Conservation (phyloP, 495 filamentous ascomycete species). For the Daldinia childiae region DNA sequence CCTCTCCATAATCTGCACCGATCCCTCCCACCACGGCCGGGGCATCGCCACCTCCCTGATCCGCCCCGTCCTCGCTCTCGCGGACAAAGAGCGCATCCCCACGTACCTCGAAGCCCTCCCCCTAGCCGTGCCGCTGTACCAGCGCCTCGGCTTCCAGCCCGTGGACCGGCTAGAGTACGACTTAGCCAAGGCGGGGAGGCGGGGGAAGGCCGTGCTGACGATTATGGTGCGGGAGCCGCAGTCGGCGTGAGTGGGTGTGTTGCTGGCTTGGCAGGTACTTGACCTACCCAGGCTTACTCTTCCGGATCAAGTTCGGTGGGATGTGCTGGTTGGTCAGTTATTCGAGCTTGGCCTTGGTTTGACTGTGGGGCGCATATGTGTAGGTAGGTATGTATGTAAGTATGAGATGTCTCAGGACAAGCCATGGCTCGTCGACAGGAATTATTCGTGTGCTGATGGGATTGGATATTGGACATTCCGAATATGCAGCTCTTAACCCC, state of each 20-base stretch:
- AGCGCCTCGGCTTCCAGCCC: conserved; percentile 50
- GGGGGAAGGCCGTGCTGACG: conserved; percentile 19
- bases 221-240: conserved; percentile 38
- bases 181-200: conserved; percentile 11
- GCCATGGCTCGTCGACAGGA: background rate
- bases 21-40: conserved; percentile 53
- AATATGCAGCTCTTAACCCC: background rate
- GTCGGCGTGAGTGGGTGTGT: background rate
- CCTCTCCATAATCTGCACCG: conserved; percentile 54
- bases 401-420: background rate
- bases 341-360: background rate
- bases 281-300: background rate
- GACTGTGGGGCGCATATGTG: background rate
- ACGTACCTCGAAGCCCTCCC: conserved; percentile 58
- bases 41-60: conserved; percentile 53
- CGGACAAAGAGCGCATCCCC: conserved; percentile 48
- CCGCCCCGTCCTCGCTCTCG: conserved; percentile 48
- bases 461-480: background rate
- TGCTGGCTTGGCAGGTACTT: background rate
- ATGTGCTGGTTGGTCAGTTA: background rate
- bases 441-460: conserved; percentile 1
- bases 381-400: background rate
- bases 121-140: conserved; percentile 54
- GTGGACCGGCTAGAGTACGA: conserved; percentile 43
- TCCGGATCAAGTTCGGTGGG: background rate